These are phyloP conservation scores for Rhodofomes roseus DNA, from an alignment of 1,284 basidiomycete genomes.

Conservation along the genomic window DNA sequence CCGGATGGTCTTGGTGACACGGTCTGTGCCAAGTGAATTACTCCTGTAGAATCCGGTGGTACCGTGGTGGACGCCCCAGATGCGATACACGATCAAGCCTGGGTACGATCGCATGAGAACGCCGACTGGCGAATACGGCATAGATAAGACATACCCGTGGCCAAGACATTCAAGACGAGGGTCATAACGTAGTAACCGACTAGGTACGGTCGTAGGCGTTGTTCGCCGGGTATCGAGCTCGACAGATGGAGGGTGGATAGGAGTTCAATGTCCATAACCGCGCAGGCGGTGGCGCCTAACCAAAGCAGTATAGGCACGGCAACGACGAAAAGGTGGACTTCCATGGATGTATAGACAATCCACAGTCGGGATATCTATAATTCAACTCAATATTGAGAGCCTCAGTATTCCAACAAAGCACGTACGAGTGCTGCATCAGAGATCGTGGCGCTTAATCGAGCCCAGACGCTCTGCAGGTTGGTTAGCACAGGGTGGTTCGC, in stretches of 20 bases:
- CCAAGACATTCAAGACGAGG: not conserved
- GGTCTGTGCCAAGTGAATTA: not conserved
- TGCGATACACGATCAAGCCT: conserved; percentile 32
- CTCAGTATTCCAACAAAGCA: not conserved
- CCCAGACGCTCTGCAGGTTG: not conserved
- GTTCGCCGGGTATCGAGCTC: not conserved
- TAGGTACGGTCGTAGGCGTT: not conserved
- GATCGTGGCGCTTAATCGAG: conserved; percentile 4
- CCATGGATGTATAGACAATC: conserved; percentile 10
- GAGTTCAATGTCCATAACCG: not conserved
- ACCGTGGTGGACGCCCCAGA: conserved; percentile 24
- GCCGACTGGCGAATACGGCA: no score
- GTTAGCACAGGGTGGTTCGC: not conserved
- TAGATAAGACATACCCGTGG: not conserved
- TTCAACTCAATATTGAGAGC: no score
- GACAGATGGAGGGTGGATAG: not conserved
- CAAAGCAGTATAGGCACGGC: conserved; percentile 11
- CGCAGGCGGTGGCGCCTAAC: conserved; percentile 11
- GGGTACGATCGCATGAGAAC: not conserved
- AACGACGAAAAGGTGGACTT: conserved; percentile 5
- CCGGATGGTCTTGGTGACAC: conserved; percentile 14
- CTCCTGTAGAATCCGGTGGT: not conserved
- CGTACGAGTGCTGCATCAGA: conserved; percentile 22
- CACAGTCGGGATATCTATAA: conserved; percentile 16
- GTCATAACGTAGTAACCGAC: not conserved